phyloP scores from a whole-genome alignment of 345 rosid species.

The Zanthoxylum bungeanum region DNA sequence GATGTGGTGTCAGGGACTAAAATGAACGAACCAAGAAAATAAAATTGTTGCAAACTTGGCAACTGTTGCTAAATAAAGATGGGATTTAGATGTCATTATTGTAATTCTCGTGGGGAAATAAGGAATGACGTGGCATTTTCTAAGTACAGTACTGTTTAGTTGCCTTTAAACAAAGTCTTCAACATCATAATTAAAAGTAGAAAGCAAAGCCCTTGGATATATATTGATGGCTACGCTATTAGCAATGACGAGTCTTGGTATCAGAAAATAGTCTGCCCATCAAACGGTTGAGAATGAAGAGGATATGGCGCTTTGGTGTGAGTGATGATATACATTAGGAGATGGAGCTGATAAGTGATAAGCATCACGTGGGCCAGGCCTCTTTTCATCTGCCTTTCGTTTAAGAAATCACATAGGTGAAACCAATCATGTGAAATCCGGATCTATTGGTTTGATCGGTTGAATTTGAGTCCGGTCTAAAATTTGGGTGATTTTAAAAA shows the following conservation, averaged over 20 bases:
- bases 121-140: constrained; percentile 6
- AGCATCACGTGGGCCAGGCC: constrained; percentile 26
- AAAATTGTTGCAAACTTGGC: constrained; percentile 5
- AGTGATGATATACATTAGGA: not conserved
- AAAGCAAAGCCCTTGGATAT: constrained; percentile 4
- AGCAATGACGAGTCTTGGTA: not conserved
- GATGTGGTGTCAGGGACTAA: constrained; percentile 12
- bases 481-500: too few species aligned
- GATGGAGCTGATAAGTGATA: constrained; percentile 25
- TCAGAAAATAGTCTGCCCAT: not conserved
- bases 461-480: too few species aligned
- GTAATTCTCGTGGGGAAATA: not conserved
- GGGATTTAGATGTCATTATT: constrained; percentile 23
- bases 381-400: constrained; percentile 4
- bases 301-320: not conserved
- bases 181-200: constrained; percentile 11
- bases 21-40: not conserved
- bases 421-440: too few species aligned
- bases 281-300: not conserved
- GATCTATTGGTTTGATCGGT: too few species aligned
- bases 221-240: too few species aligned
- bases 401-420: constrained; percentile 11
- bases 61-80: not conserved
- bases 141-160: constrained; percentile 9
- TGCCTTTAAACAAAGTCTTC: constrained; percentile 20